Conservation (phyloP, 768 basidiomycete species). For the Suillus brevipes region DNA sequence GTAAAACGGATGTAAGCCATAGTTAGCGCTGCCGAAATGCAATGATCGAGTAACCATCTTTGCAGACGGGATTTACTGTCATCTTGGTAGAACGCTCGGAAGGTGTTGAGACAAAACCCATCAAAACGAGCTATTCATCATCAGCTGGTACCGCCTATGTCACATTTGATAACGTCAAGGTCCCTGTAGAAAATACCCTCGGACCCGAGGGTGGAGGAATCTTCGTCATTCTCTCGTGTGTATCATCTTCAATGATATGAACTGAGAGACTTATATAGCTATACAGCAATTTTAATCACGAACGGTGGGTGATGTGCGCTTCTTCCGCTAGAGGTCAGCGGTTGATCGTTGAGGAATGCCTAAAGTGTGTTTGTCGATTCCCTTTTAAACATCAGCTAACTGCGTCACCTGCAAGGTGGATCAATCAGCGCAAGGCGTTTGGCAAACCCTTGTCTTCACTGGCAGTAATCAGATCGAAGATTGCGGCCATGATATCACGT, state of each 20-base stretch:
- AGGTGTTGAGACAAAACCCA: slow-evolving; percentile 80
- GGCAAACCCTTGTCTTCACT: slow-evolving; percentile 68
- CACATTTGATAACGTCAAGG: slow-evolving; percentile 79
- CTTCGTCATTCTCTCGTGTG: slow-evolving; percentile 52
- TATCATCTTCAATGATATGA: slow-evolving; percentile 26
- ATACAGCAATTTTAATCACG: slow-evolving; percentile 64
- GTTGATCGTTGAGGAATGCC: slow-evolving; percentile 68
- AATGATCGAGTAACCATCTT: neutral
- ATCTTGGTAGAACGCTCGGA: slow-evolving; percentile 82
- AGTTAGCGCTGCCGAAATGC: slow-evolving; percentile 12
- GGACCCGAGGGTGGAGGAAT: slow-evolving; percentile 77
- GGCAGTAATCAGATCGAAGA: slow-evolving; percentile 74
- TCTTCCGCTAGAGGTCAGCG: slow-evolving; percentile 57
- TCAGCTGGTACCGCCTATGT: slow-evolving; percentile 82
- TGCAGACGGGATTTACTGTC: slow-evolving; percentile 71
- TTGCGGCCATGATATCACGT: slow-evolving; percentile 71
- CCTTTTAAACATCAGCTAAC: neutral
- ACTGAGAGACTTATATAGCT: neutral
- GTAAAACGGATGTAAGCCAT: slow-evolving; percentile 53
- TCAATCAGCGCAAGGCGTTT: slow-evolving; percentile 75
- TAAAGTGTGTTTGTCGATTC: slow-evolving; percentile 45
- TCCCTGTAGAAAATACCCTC: slow-evolving; percentile 82
- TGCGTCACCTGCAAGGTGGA: slow-evolving; percentile 51
- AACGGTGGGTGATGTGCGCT: slow-evolving; percentile 72
- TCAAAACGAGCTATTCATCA: slow-evolving; percentile 81